Conservation (phyloP, 169 alveolate genomes). For the Cryptosporidium meleagridis region DNA sequence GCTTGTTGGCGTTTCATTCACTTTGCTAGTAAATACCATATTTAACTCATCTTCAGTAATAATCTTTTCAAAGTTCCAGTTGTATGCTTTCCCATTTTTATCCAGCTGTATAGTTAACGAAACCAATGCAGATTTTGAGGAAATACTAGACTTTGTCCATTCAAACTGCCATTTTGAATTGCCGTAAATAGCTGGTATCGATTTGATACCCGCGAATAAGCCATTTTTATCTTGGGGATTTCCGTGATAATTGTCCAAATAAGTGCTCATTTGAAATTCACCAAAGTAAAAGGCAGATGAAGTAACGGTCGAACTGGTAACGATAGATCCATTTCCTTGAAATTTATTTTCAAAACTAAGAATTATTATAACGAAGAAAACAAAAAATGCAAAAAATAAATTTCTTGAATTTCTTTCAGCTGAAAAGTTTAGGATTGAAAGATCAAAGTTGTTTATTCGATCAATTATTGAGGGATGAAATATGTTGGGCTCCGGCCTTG, state of each 20-base stretch:
- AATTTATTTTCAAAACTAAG: constrained; percentile 32
- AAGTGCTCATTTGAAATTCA: constrained; percentile 17
- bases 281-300: constrained; percentile 52
- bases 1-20: neutral
- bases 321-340: constrained; percentile 13
- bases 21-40: neutral
- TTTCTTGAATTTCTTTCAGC: constrained; percentile 32
- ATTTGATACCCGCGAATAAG: neutral
- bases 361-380: constrained; percentile 7
- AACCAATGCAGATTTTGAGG: constrained; percentile 52
- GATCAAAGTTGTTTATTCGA: neutral
- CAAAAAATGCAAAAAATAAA: neutral
- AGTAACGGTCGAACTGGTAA: constrained; percentile 8
- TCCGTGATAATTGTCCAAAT: neutral
- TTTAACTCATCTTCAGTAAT: neutral
- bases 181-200: constrained; percentile 7
- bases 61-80: constrained; percentile 25
- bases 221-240: neutral
- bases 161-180: constrained; percentile 70
- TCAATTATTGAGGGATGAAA: constrained; percentile 4
- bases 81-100: neutral
- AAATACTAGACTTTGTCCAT: constrained; percentile 50
- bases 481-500: neutral
- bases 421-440: neutral
- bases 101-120: constrained; percentile 21